phyloP scores from a whole-genome alignment of 768 basidiomycete species.

The Galerina marginata region DNA sequence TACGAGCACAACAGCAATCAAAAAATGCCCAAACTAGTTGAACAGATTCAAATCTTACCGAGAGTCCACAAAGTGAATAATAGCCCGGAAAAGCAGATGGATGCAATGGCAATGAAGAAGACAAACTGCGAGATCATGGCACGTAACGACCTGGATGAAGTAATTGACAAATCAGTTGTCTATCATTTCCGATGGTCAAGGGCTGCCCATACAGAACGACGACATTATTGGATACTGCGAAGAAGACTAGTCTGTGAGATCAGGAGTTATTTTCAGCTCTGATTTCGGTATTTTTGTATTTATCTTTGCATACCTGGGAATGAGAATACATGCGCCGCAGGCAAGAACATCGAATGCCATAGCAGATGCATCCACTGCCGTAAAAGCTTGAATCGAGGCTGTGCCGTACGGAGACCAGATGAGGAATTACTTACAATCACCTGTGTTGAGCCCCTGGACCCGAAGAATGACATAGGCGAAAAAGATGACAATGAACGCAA shows the following conservation, averaged over 20 bases:
- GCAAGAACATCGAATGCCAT: constrained; percentile 84
- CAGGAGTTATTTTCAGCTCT: background rate
- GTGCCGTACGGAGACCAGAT: constrained; percentile 1
- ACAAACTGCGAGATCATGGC: constrained; percentile 84
- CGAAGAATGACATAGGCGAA: constrained; percentile 70
- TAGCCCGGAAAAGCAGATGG: constrained; percentile 82
- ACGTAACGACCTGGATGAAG: constrained; percentile 62
- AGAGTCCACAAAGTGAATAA: constrained; percentile 57
- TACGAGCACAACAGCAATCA: constrained; percentile 16
- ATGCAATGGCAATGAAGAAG: constrained; percentile 79
- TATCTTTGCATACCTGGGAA: constrained; percentile 62
- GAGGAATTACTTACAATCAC: constrained; percentile 49
- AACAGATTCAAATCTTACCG: constrained; percentile 25
- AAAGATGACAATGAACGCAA: constrained; percentile 73
- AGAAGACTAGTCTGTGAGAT: constrained; percentile 69
- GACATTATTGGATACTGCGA: constrained; percentile 78
- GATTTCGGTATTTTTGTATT: background rate
- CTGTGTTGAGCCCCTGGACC: constrained; percentile 59
- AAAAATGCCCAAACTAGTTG: background rate
- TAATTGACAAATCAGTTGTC: background rate
- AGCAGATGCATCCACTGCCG: constrained; percentile 53
- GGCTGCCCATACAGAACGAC: constrained; percentile 66
- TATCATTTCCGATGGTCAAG: background rate
- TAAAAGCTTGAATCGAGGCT: background rate
- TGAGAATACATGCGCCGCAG: constrained; percentile 84